phyloP scores from a whole-genome alignment of 2,329 filamentous ascomycete species.

The Aspergillus niger region DNA sequence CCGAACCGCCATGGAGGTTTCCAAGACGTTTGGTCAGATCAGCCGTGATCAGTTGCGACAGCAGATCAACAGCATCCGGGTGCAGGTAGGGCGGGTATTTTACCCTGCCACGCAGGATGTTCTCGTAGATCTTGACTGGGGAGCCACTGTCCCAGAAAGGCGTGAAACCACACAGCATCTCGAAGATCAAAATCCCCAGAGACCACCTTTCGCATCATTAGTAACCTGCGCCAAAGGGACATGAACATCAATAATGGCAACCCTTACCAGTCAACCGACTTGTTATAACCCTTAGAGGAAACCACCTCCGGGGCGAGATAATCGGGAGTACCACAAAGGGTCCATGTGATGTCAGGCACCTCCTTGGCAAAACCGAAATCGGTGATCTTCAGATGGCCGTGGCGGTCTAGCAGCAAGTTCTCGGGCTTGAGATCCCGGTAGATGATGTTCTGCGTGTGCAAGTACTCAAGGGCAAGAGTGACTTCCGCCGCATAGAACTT shows the following conservation, averaged over 20 bases:
- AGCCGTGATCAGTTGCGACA: slow-evolving; percentile 88
- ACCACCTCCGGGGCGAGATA: slow-evolving; percentile 97
- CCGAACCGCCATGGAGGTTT: slow-evolving; percentile 85
- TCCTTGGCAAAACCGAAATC: slow-evolving; percentile 99
- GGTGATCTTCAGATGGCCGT: slow-evolving; percentile 94
- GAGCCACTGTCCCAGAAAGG: slow-evolving; percentile 98
- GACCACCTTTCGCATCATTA: slow-evolving; percentile 73
- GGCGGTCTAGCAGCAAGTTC: slow-evolving; percentile 85
- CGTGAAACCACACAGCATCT: slow-evolving; percentile 99
- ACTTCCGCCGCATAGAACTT: slow-evolving; percentile 99
- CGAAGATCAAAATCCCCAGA: slow-evolving; percentile 94
- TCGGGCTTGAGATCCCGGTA: slow-evolving; percentile 97
- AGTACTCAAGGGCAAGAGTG: slow-evolving; percentile 89
- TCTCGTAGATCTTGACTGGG: slow-evolving; percentile 99
- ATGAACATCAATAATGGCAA: not conserved
- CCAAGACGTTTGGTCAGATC: slow-evolving; percentile 94
- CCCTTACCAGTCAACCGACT: slow-evolving; percentile 94
- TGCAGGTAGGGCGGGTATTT: slow-evolving; percentile 98
- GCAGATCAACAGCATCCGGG: slow-evolving; percentile 86
- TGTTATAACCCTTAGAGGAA: slow-evolving; percentile 99
- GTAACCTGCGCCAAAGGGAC: not conserved
- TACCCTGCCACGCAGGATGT: slow-evolving; percentile 91
- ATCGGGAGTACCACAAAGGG: slow-evolving; percentile 93
- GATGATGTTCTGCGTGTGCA: slow-evolving; percentile 93
- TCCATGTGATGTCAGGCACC: slow-evolving; percentile 99